Evolutionary conservation across 148 eudicot species (phyloP), one percentile per base, ranked within the genome.

Genomic region (Persicaria tinctoria): DNA sequence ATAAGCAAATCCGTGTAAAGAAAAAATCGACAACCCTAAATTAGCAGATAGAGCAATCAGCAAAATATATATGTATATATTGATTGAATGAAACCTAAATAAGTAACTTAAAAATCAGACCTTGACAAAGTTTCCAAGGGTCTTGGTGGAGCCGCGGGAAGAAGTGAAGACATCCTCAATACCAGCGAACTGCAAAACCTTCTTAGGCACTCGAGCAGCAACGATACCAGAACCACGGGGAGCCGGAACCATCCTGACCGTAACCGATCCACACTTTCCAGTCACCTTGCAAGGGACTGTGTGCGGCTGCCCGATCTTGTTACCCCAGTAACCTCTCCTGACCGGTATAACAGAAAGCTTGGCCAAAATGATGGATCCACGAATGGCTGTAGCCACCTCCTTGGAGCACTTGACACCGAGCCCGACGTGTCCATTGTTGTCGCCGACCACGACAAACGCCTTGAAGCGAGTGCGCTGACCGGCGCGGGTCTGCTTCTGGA

Each of bases 51-150:
- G 41, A 32, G 41, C 41, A 32, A 32, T 32, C 2, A 32, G 41
- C 41, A 32, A 32, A 32, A 32, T 32, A 32, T 32, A 32, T 32
- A 32, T 32, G 41, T 32, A 32, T 32, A 32, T 32, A 32, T 32
- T 0, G 27, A 32, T 32, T 32, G 41, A 32, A 1, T 32, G 41
- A 32, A 32, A 32, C 41, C 41, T 1, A 32, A 32, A 32, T 32
- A 32, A 32, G 41, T 32, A 1, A 32, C 1, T 53, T 16, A 2
- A 16, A 53, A 53, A 10, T 9, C 74, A 74, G 47, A 90, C 96
- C 96, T 91, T 91, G 23, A 91, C 96, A 46, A 91, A 91, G 76
- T 91, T 91, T 32, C 96, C 96, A 57, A 91, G 91, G 23, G 96
- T 91, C 75, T 91, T 91, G 7, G 96, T 91, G 0, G 96, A 91